Base-by-base conservation (phyloP, 257 asterid species). In the Prunella vulgaris region DNA sequence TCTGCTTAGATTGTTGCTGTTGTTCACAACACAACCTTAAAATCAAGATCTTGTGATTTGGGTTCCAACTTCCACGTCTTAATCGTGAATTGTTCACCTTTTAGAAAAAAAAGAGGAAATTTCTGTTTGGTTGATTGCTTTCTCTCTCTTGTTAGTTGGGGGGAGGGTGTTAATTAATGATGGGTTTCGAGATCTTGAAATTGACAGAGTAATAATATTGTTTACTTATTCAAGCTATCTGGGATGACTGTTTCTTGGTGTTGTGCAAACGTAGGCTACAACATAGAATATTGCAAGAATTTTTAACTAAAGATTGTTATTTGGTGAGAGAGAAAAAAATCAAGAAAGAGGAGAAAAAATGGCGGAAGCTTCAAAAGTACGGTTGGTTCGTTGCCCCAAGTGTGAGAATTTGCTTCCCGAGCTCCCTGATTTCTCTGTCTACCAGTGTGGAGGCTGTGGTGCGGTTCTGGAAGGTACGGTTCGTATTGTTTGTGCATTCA, bases 381-480 rank as follows among this genome's bases (percentile, higher is more conserved):
- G 96, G 77, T 38, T 90, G 74, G 96, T 93, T 61, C 97, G 96
- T 64, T 93, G 98, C 83, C 98, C 98, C 44, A 88, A 93, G 78
- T 93, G 97, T 73, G 98, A 83, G 62, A 90, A 90, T 84, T 89
- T 90, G 69, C 96, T 93, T 0, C 85, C 87, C 1, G 95, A 90
- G 83, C 89, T 82, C 22, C 92, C 94, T 48, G 93, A 84, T 56
- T 80, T 84, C 79, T 83, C 98, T 77, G 86, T 93, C 67, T 93
- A 90, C 80, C 87, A 84, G 80, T 93, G 98, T 78, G 98, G 97
- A 61, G 98, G 95, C 72, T 90, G 98, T 66, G 93, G 87, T 66
- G 84, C 97, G 60, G 96, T 88, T 85, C 95, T 93, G 25, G 76
- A 75, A 85, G 97, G 98, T 93, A 81, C 78, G 10, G 52, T 69